phyloP scores from a whole-genome alignment of 768 basidiomycete species.

The Auricularia cornea region DNA sequence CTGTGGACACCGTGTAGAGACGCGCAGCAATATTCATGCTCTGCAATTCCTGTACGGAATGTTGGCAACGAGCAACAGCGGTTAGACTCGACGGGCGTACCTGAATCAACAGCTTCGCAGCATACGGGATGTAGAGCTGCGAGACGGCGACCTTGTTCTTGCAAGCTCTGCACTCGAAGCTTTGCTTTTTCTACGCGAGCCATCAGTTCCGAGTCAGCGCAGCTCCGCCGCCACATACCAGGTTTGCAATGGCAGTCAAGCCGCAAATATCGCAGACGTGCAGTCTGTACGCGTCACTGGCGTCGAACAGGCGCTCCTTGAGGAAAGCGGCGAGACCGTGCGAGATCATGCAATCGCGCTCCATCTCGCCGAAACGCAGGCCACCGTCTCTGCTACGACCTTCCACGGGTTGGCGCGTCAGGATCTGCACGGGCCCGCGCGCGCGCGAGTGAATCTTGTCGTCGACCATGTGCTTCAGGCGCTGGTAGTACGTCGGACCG shows the following conservation, averaged over 20 bases:
- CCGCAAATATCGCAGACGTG: constrained; percentile 98
- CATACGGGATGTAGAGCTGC: constrained; percentile 90
- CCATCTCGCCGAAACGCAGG: constrained; percentile 99
- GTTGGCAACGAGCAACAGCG: neutral
- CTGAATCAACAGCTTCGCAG: constrained; percentile 95
- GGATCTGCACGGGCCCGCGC: constrained; percentile 92
- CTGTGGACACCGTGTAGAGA: constrained; percentile 78
- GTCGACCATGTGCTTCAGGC: constrained; percentile 99
- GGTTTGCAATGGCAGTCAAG: constrained; percentile 92
- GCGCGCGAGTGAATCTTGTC: constrained; percentile 99
- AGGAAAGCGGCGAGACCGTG: constrained; percentile 98
- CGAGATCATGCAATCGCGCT: constrained; percentile 99
- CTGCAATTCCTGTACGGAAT: constrained; percentile 63
- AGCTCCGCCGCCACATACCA: constrained; percentile 41
- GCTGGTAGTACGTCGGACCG: constrained; percentile 98
- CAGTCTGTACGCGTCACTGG: constrained; percentile 84
- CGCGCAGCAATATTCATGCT: constrained; percentile 93
- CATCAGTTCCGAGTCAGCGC: constrained; percentile 5
- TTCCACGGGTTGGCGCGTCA: constrained; percentile 96
- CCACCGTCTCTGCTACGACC: constrained; percentile 98
- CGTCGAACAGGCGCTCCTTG: constrained; percentile 94
- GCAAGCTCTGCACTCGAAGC: constrained; percentile 95
- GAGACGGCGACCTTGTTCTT: constrained; percentile 95
- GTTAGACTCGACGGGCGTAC: constrained; percentile 32
- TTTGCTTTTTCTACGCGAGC: constrained; percentile 80